Conservation (phyloP, 2,329 filamentous ascomycete genomes). For the Madurella mycetomatis region DNA sequence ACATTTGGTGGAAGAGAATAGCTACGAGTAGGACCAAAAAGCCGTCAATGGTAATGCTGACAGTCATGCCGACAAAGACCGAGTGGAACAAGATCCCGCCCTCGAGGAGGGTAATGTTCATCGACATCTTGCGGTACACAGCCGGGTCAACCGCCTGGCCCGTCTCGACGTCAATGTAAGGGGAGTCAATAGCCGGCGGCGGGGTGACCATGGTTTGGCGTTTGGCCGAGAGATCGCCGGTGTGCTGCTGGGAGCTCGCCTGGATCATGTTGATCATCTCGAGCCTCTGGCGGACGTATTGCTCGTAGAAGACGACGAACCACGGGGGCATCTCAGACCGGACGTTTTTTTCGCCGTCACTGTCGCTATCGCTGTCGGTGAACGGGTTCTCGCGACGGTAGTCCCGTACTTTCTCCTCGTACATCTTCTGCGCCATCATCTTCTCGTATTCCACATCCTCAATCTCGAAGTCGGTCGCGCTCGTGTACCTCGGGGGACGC, state of each 20-base stretch:
- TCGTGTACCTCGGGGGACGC: slow-evolving; percentile 31
- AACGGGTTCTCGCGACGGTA: slow-evolving; percentile 19
- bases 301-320: slow-evolving; percentile 61
- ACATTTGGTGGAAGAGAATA: slow-evolving; percentile 68
- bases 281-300: slow-evolving; percentile 57
- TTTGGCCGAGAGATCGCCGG: slow-evolving; percentile 22
- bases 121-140: slow-evolving; percentile 57
- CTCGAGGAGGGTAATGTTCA: slow-evolving; percentile 72
- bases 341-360: slow-evolving; percentile 24
- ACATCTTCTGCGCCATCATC: slow-evolving; percentile 37
- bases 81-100: slow-evolving; percentile 76
- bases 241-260: slow-evolving; percentile 25
- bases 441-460: slow-evolving; percentile 39
- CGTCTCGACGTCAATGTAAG: slow-evolving; percentile 40
- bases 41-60: slow-evolving; percentile 63
- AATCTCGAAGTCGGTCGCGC: slow-evolving; percentile 31
- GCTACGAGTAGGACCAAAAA: slow-evolving; percentile 64
- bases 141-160: slow-evolving; percentile 41
- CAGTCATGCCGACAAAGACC: slow-evolving; percentile 69
- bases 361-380: background rate
- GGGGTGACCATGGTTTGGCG: slow-evolving; percentile 6
- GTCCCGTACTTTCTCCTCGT: slow-evolving; percentile 32
- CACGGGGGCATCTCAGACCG: slow-evolving; percentile 53
- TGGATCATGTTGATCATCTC: slow-evolving; percentile 54
- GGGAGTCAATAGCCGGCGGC: slow-evolving; percentile 30